phyloP scores from a whole-genome alignment of 768 basidiomycete species.

The Pulveroboletus sp. region DNA sequence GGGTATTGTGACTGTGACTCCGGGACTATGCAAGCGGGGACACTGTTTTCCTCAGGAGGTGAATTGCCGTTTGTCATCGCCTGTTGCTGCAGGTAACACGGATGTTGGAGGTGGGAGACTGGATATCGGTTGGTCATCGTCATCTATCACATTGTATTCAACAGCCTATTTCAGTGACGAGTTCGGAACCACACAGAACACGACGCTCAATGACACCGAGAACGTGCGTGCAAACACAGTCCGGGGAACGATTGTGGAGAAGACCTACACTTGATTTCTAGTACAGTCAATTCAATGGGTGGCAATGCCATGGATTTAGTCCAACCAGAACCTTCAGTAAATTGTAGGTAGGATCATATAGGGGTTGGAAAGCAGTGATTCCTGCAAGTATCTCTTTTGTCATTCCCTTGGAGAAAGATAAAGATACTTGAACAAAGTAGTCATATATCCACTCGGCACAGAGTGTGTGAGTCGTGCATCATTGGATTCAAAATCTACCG shows the following conservation, averaged over 20 bases:
- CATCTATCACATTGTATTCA: neutral
- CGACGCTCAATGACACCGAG: neutral
- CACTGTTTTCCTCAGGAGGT: too few species aligned
- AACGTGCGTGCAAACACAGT: constrained; percentile 12
- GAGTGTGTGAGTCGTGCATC: neutral
- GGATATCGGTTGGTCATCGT: fast-evolving
- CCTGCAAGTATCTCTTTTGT: constrained; percentile 14
- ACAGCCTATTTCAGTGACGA: constrained; percentile 6
- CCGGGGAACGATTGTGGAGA: constrained; percentile 5
- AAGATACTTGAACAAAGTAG: constrained; percentile 11
- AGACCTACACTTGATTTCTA: neutral
- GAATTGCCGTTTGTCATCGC: neutral
- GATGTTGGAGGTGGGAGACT: neutral
- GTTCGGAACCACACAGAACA: neutral
- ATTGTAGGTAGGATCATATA: neutral
- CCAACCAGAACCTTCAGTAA: neutral
- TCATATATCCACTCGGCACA: constrained; percentile 15
- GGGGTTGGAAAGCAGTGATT: constrained; percentile 15
- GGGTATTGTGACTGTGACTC: constrained; percentile 4
- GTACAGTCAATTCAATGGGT: too few species aligned
- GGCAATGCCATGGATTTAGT: neutral
- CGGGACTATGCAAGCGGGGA: fast-evolving
- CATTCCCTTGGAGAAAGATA: constrained; percentile 15
- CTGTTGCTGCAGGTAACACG: neutral
- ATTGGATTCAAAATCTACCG: neutral